These are phyloP conservation scores for Candida cerambycidarum DNA, from an alignment of 805 yeast genomes.

Conservation along the genomic window DNA sequence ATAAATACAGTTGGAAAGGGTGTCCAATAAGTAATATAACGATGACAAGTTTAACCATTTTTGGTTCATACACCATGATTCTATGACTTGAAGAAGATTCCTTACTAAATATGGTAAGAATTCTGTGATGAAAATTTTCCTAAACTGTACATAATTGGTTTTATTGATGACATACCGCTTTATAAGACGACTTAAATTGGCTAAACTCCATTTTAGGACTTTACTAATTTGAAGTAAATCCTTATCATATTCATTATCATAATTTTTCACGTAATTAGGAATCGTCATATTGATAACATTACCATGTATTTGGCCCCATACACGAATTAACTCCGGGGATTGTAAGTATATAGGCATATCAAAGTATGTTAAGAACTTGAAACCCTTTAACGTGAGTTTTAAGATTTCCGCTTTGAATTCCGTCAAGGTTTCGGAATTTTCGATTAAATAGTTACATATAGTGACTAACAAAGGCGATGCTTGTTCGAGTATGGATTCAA, in stretches of 20 bases:
- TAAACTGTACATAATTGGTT: constrained; percentile 61
- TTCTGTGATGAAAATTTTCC: constrained; percentile 49
- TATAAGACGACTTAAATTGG: constrained; percentile 70
- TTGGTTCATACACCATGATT: constrained; percentile 64
- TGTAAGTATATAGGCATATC: constrained; percentile 69
- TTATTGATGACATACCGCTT: constrained; percentile 63
- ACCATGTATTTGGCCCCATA: constrained; percentile 81
- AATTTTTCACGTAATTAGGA: constrained; percentile 53
- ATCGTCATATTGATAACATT: constrained; percentile 58
- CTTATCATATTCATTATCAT: constrained; percentile 42
- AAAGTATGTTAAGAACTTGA: constrained; percentile 71
- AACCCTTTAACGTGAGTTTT: constrained; percentile 69
- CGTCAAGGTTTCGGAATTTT: constrained; percentile 17
- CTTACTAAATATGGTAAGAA: constrained; percentile 74
- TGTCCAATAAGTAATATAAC: constrained; percentile 56
- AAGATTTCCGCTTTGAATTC: constrained; percentile 65
- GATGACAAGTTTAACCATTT: constrained; percentile 72
- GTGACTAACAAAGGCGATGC: constrained; percentile 66
- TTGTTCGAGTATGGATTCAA: constrained; percentile 47
- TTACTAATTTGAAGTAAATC: constrained; percentile 72
- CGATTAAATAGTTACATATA: constrained; percentile 58
- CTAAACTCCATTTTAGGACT: constrained; percentile 75
- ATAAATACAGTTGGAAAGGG: constrained; percentile 57
- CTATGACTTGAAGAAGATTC: constrained; percentile 64
- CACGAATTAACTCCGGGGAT: constrained; percentile 45